Evolutionary conservation across 257 asterid species (phyloP), one percentile per base, ranked within the genome.

Genomic region (Ligustrum vulgare): DNA sequence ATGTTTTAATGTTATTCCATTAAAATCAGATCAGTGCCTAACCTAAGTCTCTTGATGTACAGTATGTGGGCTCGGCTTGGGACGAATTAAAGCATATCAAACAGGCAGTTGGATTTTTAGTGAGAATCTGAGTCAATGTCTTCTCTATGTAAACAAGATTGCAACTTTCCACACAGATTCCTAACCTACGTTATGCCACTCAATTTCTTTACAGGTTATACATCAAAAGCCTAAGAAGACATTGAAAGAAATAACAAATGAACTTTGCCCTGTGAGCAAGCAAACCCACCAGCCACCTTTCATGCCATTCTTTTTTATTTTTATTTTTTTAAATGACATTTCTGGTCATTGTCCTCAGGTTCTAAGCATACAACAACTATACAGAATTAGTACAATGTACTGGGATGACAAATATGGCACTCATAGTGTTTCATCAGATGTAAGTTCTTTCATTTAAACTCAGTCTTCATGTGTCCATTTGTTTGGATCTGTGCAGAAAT

Each of bases 361-460:
- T 79, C 92, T 95, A 70, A 95, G 99, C 90, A 91, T 91, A 78
- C 99, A 95, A 67, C 99, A 95, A 71, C 75, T 95, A 41, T 95
- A 95, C 90, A 84, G 98, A 79, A 95, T 95, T 75, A 95, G 99
- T 79, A 93, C 98, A 64, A 95, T 95, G 99, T 95, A 95, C 87
- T 95, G 99, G 99, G 99, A 95, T 85, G 99, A 95, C 84, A 95
- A 95, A 86, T 95, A 95, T 72, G 99, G 98, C 81, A 92, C 99
- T 54, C 98, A 89, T 75, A 91, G 96, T 77, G 98, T 95, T 72
- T 95, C 99, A 76, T 85, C 99, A 67, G 92, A 93, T 72, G 99
- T 94, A 84, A 87, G 94, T 83, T 75, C 58, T 77, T 69, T 23
- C 74, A 64, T 78, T 75, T 47, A 69, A 49, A 58, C 72, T 75